A percentile compares a stretch with the other conserved stretches of the same genome.
phyloP scores from a whole-genome alignment of 768 basidiomycete species.

The Pholiota molesta region DNA sequence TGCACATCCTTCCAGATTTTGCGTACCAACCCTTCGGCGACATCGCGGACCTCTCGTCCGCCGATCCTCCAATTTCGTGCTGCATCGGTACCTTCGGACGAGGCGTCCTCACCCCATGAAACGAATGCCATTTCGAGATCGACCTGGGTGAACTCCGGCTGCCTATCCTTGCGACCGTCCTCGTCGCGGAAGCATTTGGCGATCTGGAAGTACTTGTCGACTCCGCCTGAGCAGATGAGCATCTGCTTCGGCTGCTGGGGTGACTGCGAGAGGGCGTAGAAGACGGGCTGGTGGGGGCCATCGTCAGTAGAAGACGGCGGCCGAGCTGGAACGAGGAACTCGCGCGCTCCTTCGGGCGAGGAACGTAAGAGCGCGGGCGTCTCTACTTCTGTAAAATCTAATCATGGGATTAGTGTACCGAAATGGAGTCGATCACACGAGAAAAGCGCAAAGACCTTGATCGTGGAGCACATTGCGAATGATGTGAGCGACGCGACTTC shows the following conservation, averaged over 20 bases:
- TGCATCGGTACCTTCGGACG: slow-evolving; percentile 13
- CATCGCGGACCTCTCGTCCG: slow-evolving; percentile 76
- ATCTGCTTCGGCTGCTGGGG: slow-evolving; percentile 97
- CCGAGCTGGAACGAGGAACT: slow-evolving; percentile 89
- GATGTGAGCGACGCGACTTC: slow-evolving; percentile 81
- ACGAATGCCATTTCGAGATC: slow-evolving; percentile 98
- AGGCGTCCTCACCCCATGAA: slow-evolving; percentile 61
- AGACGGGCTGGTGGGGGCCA: slow-evolving; percentile 41
- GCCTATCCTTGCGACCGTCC: slow-evolving; percentile 91
- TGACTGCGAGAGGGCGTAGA: slow-evolving; percentile 92
- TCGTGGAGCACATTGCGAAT: slow-evolving; percentile 75
- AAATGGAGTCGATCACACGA: not conserved
- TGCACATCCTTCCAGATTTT: slow-evolving; percentile 77
- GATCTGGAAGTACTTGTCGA: slow-evolving; percentile 92
- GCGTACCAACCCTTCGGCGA: slow-evolving; percentile 76
- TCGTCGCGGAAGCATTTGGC: slow-evolving; percentile 97
- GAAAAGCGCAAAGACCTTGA: slow-evolving; percentile 48
- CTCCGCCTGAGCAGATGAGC: slow-evolving; percentile 83
- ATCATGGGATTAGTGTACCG: not conserved
- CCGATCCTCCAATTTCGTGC: slow-evolving; percentile 78
- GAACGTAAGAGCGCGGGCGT: slow-evolving; percentile 91
- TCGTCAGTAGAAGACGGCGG: slow-evolving; percentile 29
- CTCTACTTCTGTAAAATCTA: slow-evolving; percentile 92
- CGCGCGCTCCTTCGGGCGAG: slow-evolving; percentile 92
- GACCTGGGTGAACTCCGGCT: slow-evolving; percentile 96